Evolutionary conservation across 75 land plant genomes (phyloP), one percentile per base, ranked within the genome.

Genomic region (Chamaecyparis obtusa): DNA sequence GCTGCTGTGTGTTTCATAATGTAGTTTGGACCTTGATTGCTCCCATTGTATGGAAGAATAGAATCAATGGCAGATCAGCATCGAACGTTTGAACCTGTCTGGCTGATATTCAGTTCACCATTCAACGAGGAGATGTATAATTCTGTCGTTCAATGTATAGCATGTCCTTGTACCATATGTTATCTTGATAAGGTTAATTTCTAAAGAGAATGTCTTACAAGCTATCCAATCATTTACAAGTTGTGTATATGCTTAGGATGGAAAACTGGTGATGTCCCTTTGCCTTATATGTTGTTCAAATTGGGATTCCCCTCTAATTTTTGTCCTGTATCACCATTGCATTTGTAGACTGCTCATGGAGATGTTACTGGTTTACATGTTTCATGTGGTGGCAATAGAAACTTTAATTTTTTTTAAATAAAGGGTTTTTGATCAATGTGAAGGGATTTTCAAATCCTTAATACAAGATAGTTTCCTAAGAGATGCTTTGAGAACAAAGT

Each of bases 1-100:
- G 41, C 13, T 81, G 56, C 16, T 11, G 78, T 36, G 30, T 55
- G 57, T 5, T 85, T 71, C 14, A 39, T n/a, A 55, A 77, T 92
- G 91, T 93, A 96, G 97, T 96, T 41, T 96, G 96, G 95, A 93
- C 90, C 49, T 80, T 96, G 93, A 86, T 94, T 84, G 91, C 90
- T 39, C 97, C 95, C 11, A 85, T 95, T 14, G 86, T 96, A 37
- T 90, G 92, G 83, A 91, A 94, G 87, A 88, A 87, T 69, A 90
- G 91, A 78, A 51, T 43, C 30, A 84, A 84, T 36, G 48, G 44
- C 6, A 30, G 84, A 39, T 55, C 84, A 17, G 44, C 88, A 64
- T 67, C 69, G 11, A 84, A 84, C 4, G 41, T 32, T 35, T 55
- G 85, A 84, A 27, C 30, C 51, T 78, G 49, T 44, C 46, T 44